Base-by-base conservation (phyloP, 768 basidiomycete species). In the Tylopilus rubrobrunneus region DNA sequence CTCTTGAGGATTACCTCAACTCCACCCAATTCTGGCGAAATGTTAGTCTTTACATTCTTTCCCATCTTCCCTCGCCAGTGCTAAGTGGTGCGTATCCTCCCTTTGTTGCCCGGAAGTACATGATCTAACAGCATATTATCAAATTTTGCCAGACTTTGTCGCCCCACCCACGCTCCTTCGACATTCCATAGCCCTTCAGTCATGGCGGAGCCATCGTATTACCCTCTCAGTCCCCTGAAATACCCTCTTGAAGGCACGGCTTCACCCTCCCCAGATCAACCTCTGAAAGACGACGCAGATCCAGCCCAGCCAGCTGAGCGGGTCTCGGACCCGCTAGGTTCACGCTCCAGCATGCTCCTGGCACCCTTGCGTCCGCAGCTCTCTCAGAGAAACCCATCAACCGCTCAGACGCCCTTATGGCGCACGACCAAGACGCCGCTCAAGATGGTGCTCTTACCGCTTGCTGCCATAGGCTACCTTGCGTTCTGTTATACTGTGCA, bases 401-500 rank as follows among this genome's bases (percentile, higher is more conserved):
- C 39, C 3, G 6, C 14, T 37, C 43, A 37, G 4, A 46, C 3
- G 4, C 25, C 33, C 21, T 8, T 41, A 42, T 68, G 64, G 64
- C 28, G 46, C 23, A 21, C 8, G 14, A 28, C 56, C 11, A 40
- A 23, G 42, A 45, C 58, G 3, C 42, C 58, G 1, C 49, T 62
- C 3, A 23, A 58, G 48, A 50, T 67, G 58, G 50, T 57, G 0
- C 55, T 69, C 53, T 44, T 71, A 3, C 62, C 70, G 6, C 40
- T 69, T 12, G 54, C 56, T 3, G 68, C 67, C 5, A 61, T 71
- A 28, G 67, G 40, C 14, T 69, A 65, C 48, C 51, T 71, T 9
- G 56, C 58, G 0, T 69, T 71, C 31, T 71, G 68, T 51, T 71
- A 64, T 29, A 44, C 58, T 4, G 65, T 62, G 41, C 63, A 66